These are phyloP conservation scores for Huntiella moniliformis DNA, from an alignment of 2,329 filamentous ascomycete genomes.

Conservation along the genomic window DNA sequence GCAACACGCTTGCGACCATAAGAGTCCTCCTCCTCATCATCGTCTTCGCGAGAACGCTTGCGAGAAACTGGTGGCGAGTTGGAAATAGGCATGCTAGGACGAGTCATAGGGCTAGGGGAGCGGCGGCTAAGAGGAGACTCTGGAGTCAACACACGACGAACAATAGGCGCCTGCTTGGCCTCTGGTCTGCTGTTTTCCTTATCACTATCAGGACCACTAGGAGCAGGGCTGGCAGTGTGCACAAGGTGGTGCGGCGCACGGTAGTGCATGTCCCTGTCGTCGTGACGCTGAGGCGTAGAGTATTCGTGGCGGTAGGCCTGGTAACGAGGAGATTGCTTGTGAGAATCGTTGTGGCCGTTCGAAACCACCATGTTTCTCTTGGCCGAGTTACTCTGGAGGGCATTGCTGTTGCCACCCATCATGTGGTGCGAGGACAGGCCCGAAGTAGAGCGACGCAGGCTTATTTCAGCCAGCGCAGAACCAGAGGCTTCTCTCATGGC, in stretches of 20 bases:
- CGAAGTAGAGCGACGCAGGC: conserved; percentile 51
- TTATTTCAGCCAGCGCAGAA: conserved; percentile 65
- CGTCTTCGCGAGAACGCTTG: conserved; percentile 8
- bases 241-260: background rate
- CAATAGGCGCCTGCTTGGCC: conserved; percentile 22
- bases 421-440: conserved; percentile 16
- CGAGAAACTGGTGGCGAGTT: conserved; percentile 17
- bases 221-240: conserved; percentile 6
- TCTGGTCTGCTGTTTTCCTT: conserved; percentile 76
- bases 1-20: conserved; percentile 15
- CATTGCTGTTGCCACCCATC: background rate
- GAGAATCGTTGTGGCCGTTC: conserved; percentile 16
- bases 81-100: conserved; percentile 13
- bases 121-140: conserved; percentile 21
- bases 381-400: conserved; percentile 5
- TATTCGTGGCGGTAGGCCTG: conserved; percentile 20
- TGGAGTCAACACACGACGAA: conserved; percentile 17
- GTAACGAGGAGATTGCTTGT: conserved; percentile 9
- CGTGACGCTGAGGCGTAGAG: conserved; percentile 19
- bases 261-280: conserved; percentile 31
- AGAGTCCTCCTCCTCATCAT: background rate
- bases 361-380: conserved; percentile 8
- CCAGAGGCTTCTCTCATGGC: conserved; percentile 65
- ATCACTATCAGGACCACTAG: conserved; percentile 28
- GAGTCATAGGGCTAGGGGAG: conserved; percentile 9